Evolutionary conservation across 1,139 yeast genomes (phyloP).

Genomic region (Debaryomyces subglobosus): DNA sequence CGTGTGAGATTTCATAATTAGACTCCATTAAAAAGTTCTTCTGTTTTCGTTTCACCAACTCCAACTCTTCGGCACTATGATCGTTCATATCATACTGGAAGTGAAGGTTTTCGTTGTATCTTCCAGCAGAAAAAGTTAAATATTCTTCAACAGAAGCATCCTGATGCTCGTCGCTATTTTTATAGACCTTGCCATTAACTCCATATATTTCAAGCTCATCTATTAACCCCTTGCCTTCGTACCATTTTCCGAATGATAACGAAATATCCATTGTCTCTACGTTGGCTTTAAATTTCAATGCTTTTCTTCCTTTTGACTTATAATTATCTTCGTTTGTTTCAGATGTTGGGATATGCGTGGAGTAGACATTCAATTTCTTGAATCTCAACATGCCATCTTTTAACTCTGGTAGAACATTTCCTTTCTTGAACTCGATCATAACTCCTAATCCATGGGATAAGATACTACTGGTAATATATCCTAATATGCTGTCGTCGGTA

Average conservation of each 20-base stretch:
- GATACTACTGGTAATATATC: slow-evolving; percentile 38
- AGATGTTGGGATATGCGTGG: slow-evolving; percentile 14
- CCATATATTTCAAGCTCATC: slow-evolving; percentile 66
- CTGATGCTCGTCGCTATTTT: slow-evolving; percentile 6
- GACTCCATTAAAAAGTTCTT: slow-evolving; percentile 29
- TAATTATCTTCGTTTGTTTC: slow-evolving; percentile 17
- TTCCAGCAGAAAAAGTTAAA: slow-evolving; percentile 8
- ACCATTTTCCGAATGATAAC: slow-evolving; percentile 69
- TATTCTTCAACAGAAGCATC: background rate
- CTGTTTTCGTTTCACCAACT: slow-evolving; percentile 10
- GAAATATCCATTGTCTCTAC: slow-evolving; percentile 61
- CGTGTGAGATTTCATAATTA: slow-evolving; percentile 52
- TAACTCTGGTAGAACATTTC: slow-evolving; percentile 47
- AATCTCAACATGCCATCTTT: slow-evolving; percentile 65
- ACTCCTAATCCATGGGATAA: slow-evolving; percentile 46
- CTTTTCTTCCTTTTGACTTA: background rate
- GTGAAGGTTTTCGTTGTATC: slow-evolving; percentile 31
- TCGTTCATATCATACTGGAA: slow-evolving; percentile 38
- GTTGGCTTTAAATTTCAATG: slow-evolving; percentile 37
- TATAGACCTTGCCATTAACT: slow-evolving; percentile 53
- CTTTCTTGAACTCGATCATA: slow-evolving; percentile 38
- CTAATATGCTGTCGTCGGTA: slow-evolving; percentile 32
- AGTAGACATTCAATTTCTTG: slow-evolving; percentile 48
- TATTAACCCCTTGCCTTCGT: slow-evolving; percentile 66
- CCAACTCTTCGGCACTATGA: slow-evolving; percentile 23